Evolutionary conservation across 1,284 basidiomycete genomes (phyloP), one percentile per base, ranked within the genome.

Genomic region (Afroboletus lepidellus): DNA sequence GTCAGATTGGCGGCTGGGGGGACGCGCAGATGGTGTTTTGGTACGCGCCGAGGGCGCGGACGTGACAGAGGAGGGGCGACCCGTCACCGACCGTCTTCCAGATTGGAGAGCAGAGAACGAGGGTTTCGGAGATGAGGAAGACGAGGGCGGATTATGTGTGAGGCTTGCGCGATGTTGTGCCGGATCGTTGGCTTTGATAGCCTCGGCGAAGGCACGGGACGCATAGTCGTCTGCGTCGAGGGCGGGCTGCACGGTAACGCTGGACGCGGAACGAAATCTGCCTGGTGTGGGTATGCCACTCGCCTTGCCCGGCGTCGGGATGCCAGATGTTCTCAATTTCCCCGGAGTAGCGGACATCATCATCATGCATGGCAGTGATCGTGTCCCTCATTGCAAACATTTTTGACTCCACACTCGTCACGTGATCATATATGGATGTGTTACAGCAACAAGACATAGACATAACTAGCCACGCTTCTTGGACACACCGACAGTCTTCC

Each of bases 401-500:
- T n/a, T 27, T 21, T 23, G 21, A 29, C 6, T 13, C 24, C 18
- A 3, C n/a, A 18, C 8, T 3, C 21, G 33, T 65, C 65, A 64
- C 62, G 65, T 64, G 65, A 64, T 37, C 41, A 39, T 43, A 13
- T 41, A 20, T 23, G 29, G 37, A 45, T 60, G 51, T 38, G 57
- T 48, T 58, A 57, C 37, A 44, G 8, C 8, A 21, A 16, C 9
- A 38, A 46, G 30, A 42, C 46, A 29, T 48, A 46, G 38, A 48
- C 27, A 41, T 42, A 58, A 74, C 73, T 86, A 92, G 76, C 85
- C 85, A 69, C 89, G 85, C 83, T 93, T 93, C 81, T 92, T 93
- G 61, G 90, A 92, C 64, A 94, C 91, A 86, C 90, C 92, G 61
- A 94, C 91, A 52, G 92, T 93, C 81, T 94, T 92, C 59, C 90